Percentiles rank a stretch among this genome's conserved stretches.
phyloP scores from a whole-genome alignment of 805 yeast species.

The Candida andamanensis region DNA sequence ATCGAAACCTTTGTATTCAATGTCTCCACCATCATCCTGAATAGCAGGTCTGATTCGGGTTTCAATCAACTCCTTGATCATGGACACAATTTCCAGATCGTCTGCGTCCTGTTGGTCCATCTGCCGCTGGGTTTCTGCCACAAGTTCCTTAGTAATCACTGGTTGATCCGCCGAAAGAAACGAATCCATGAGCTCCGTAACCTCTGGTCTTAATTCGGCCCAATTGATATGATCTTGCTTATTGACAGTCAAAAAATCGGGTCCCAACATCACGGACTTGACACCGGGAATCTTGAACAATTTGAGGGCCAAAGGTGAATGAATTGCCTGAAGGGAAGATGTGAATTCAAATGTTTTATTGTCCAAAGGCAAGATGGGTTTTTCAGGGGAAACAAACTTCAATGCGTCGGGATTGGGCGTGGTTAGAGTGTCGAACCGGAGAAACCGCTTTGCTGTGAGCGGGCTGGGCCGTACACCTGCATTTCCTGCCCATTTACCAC shows the following conservation, averaged over 20 bases:
- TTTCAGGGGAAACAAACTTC: constrained; percentile 53
- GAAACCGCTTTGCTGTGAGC: constrained; percentile 16
- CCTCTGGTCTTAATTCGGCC: constrained; percentile 51
- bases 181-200: constrained; percentile 57
- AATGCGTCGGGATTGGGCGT: constrained; percentile 78
- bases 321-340: constrained; percentile 47
- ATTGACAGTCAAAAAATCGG: constrained; percentile 67
- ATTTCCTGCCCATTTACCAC: too few species aligned
- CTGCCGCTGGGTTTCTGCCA: constrained; percentile 35
- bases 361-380: constrained; percentile 41
- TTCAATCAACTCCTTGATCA: constrained; percentile 88
- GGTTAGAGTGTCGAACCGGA: constrained; percentile 42
- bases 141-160: constrained; percentile 35
- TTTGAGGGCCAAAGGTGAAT: constrained; percentile 60
- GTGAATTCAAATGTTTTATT: constrained; percentile 50
- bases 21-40: constrained; percentile 98
- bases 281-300: constrained; percentile 60
- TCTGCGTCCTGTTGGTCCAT: constrained; percentile 49
- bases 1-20: constrained; percentile 81
- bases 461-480: too few species aligned
- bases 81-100: constrained; percentile 66
- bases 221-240: constrained; percentile 59
- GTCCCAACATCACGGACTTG: constrained; percentile 68
- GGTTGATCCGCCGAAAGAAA: constrained; percentile 39
- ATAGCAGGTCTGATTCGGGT: constrained; percentile 97